phyloP scores from a whole-genome alignment of 495 filamentous ascomycete genomes.

The Astrothelium subdiscretum region DNA sequence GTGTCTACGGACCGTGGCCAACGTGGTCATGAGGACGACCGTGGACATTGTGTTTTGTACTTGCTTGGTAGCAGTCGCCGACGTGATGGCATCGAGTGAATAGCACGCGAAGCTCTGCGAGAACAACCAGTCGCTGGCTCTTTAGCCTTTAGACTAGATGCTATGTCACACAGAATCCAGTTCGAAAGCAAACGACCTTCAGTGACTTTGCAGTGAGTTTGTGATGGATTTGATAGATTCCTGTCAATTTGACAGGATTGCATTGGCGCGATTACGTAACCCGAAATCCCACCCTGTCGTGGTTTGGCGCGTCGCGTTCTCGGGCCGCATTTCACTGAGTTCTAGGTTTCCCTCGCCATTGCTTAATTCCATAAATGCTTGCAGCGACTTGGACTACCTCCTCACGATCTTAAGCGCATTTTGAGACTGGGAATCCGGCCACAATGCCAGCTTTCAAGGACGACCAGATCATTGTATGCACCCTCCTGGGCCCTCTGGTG shows the following conservation, averaged over 20 bases:
- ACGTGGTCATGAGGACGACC: not conserved
- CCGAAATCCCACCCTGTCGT: not conserved
- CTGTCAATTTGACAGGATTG: not conserved
- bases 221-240: too few species aligned
- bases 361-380: not conserved
- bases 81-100: too few species aligned
- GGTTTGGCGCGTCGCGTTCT: not conserved
- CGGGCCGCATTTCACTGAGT: not conserved
- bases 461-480: conserved; percentile 59
- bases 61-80: not conserved
- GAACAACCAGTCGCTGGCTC: not conserved
- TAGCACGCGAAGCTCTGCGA: too few species aligned
- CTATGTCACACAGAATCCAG: too few species aligned
- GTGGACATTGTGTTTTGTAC: not conserved
- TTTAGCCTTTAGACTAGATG: not conserved
- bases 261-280: not conserved
- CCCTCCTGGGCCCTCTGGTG: not conserved
- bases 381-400: not conserved
- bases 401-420: not conserved
- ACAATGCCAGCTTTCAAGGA: conserved; percentile 65
- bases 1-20: not conserved
- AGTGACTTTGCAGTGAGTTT: too few species aligned
- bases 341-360: not conserved
- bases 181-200: too few species aligned
- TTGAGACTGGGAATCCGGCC: not conserved